phyloP scores from a whole-genome alignment of 495 filamentous ascomycete genomes.

The Annulohypoxylon nitens region DNA sequence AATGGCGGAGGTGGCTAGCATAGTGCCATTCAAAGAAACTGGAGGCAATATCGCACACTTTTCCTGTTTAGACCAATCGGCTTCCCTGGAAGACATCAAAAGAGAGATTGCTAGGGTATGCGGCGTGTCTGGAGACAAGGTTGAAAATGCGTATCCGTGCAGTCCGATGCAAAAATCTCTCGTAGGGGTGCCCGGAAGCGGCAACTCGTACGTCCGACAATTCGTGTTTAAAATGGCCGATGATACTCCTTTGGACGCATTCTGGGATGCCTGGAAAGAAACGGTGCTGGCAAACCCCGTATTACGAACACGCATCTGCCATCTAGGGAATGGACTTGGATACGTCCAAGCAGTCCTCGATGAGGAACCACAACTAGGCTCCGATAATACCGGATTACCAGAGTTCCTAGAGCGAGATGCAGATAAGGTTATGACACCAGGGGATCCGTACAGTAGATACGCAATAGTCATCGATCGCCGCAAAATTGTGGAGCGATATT shows the following conservation, averaged over 20 bases:
- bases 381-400: not conserved
- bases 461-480: not conserved
- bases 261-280: not conserved
- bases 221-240: not conserved
- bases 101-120: not conserved
- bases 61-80: not conserved
- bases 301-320: not conserved
- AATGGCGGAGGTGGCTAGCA: not conserved
- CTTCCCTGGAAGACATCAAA: not conserved
- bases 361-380: not conserved
- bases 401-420: not conserved
- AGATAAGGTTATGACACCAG: not conserved
- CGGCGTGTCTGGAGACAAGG: not conserved
- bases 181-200: not conserved
- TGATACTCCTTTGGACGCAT: not conserved
- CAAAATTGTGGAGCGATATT: not conserved
- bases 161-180: conserved; percentile 1
- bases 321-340: not conserved
- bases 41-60: not conserved
- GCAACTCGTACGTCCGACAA: not conserved
- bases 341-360: not conserved
- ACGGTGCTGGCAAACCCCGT: not conserved
- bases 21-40: not conserved
- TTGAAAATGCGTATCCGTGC: not conserved
- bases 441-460: not conserved